Evolutionary conservation across 495 filamentous ascomycete species (phyloP).

Genomic region (Jackrogersella minutella): DNA sequence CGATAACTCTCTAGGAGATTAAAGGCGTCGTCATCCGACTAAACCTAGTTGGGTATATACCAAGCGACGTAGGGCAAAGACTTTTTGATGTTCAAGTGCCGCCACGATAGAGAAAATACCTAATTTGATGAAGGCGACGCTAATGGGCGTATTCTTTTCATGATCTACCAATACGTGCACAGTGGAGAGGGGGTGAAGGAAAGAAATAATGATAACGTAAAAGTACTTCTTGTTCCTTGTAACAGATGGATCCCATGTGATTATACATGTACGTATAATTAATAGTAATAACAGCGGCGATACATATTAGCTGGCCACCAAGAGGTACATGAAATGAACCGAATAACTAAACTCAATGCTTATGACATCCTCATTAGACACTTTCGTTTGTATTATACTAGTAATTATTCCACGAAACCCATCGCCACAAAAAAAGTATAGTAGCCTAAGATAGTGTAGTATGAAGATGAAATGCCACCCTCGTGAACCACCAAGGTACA

Average conservation of each 20-base stretch:
- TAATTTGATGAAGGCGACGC: too few species aligned
- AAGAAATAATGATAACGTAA: too few species aligned
- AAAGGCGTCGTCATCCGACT: slow-evolving; percentile 37
- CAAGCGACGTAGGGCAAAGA: background rate
- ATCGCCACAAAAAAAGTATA: slow-evolving; percentile 2
- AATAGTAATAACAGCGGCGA: too few species aligned
- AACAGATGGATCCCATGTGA: too few species aligned
- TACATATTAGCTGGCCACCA: too few species aligned
- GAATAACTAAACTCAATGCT: background rate
- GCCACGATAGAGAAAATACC: background rate
- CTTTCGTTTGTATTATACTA: slow-evolving; percentile 5
- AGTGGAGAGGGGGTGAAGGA: too few species aligned
- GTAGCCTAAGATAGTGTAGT: slow-evolving; percentile 12
- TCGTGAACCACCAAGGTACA: slow-evolving; percentile 16
- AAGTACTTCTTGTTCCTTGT: too few species aligned
- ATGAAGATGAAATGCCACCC: slow-evolving; percentile 10
- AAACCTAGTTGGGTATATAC: slow-evolving; percentile 23
- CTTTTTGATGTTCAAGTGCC: background rate
- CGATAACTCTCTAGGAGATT: slow-evolving; percentile 29
- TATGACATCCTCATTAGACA: slow-evolving; percentile 26
- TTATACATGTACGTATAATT: too few species aligned
- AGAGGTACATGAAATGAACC: background rate
- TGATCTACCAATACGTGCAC: too few species aligned
- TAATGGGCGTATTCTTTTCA: too few species aligned
- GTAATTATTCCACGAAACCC: slow-evolving; percentile 5